A percentile compares a stretch with the other conserved stretches of the same genome.
Conservation (phyloP, 75 land plant genomes). For the Cupressus sempervirens region DNA sequence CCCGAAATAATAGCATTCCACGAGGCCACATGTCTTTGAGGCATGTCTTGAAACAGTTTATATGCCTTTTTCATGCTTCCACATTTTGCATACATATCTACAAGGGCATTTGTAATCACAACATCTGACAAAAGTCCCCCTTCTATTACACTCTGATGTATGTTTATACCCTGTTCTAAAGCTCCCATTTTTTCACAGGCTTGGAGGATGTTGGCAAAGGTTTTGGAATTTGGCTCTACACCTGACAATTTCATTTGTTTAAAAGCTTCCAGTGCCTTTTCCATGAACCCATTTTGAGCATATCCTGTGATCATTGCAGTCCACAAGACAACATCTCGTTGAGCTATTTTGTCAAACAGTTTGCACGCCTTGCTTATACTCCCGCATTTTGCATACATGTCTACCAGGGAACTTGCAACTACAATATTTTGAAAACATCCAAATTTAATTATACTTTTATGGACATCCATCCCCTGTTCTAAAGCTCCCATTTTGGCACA, state of each 20-base stretch:
- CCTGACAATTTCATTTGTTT: conserved; percentile 19
- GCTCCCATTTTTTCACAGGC: conserved; percentile 11
- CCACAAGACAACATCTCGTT: conserved; percentile 27
- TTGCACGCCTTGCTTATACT: neutral
- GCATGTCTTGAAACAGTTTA: conserved; percentile 14
- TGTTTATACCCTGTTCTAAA: neutral
- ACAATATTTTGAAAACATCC: neutral
- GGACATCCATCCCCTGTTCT: neutral
- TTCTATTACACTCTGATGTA: neutral
- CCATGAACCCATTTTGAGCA: conserved; percentile 14
- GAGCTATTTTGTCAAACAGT: neutral
- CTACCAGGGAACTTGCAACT: conserved; percentile 14
- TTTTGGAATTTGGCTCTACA: conserved; percentile 14
- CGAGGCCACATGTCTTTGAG: neutral
- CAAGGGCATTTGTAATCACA: neutral
- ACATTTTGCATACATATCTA: conserved; percentile 27
- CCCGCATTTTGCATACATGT: conserved; percentile 20
- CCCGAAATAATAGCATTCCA: conserved; percentile 11
- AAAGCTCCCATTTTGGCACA: neutral
- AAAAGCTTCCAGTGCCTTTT: conserved; percentile 20
- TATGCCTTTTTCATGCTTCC: conserved; percentile 12
- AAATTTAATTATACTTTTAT: too few species aligned
- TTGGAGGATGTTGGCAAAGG: conserved; percentile 16
- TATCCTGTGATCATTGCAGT: conserved; percentile 29
- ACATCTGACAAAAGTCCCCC: neutral